Base-by-base conservation (phyloP, 192 early-diverging fungal species). In the Coemansia sp. region DNA sequence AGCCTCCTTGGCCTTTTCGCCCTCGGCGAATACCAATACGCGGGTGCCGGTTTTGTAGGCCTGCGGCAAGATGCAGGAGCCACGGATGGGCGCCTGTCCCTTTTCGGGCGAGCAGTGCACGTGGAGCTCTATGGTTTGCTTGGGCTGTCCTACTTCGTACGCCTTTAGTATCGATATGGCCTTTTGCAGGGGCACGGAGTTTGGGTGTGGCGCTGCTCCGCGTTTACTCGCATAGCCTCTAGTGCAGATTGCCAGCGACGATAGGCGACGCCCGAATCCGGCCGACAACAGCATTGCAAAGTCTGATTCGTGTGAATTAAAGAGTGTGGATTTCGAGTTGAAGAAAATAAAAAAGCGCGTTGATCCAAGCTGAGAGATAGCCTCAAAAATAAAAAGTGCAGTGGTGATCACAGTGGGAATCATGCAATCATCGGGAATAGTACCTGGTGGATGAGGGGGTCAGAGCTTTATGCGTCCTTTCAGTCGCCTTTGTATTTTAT, bases 21-120 rank as follows among this genome's bases (percentile, higher is more conserved):
- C 94, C 69, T 87, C 91, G n/a, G 95, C 93, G 77, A 96, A 96
- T 28, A 94, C 94, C 24, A 94, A 71, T 33, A 94, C 84, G 5
- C 35, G 62, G 10, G 84, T 63, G 28, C 48, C 71, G 8, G 84
- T 82, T 43, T 84, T 81, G 63, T 86, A 81, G n/a, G 87, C 73
- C 31, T 82, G 85, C 1, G 94, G 91, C 46, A 96, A 74, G 14
- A 87, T 72, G 36, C 94, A 82, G 0, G 92, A 89, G 2, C 93
- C 92, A 23, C 93, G 88, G 65, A 95, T 88, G 28, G 91, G 90
- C n/a, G 89, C 85, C 55, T 85, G 84, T 16, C 89, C 88, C 77
- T 92, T 93, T 56, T 92, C 92, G 16, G 88, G 85, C 64, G 79
- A 75, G 64, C 86, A 86, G 62, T 91, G 87, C 3, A 92, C 84